Percentiles rank a stretch among this genome's conserved stretches.
Evolutionary conservation across 345 rosid species (phyloP).

Genomic region (Rhodamnia argentea): DNA sequence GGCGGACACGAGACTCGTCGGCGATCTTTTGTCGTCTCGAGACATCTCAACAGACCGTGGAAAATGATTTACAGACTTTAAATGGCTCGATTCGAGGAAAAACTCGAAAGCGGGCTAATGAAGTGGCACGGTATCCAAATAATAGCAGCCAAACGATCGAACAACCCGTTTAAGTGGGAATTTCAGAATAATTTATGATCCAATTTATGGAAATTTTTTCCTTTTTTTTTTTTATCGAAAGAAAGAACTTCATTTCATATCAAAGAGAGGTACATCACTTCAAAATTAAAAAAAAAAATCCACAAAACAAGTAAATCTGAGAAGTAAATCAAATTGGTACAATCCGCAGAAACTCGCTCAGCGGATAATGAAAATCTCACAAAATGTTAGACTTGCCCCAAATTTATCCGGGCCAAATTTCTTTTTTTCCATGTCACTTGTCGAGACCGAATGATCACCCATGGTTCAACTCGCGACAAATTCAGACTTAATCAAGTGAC

Average conservation of each 20-base stretch:
- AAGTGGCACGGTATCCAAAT: accelerated
- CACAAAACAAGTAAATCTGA: too few relatives aligned
- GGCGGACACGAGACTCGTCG: not conserved
- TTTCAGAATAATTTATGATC: accelerated
- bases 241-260: too few relatives aligned
- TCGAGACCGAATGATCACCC: not conserved
- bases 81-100: not conserved
- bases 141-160: accelerated
- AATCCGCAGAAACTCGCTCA: too few relatives aligned
- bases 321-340: too few relatives aligned
- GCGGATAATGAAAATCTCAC: too few relatives aligned
- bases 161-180: accelerated
- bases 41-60: not conserved
- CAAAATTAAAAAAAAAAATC: too few relatives aligned
- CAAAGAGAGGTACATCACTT: too few relatives aligned
- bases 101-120: not conserved
- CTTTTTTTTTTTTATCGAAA: too few relatives aligned
- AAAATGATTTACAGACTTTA: not conserved
- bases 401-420: accelerated
- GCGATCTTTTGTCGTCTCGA: not conserved
- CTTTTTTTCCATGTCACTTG: too few relatives aligned
- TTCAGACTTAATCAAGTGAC: not conserved
- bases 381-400: not conserved
- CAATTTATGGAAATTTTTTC: too few relatives aligned
- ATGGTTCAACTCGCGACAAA: accelerated